phyloP scores from a whole-genome alignment of 2,329 filamentous ascomycete genomes.

The Acrocalymma vagum region DNA sequence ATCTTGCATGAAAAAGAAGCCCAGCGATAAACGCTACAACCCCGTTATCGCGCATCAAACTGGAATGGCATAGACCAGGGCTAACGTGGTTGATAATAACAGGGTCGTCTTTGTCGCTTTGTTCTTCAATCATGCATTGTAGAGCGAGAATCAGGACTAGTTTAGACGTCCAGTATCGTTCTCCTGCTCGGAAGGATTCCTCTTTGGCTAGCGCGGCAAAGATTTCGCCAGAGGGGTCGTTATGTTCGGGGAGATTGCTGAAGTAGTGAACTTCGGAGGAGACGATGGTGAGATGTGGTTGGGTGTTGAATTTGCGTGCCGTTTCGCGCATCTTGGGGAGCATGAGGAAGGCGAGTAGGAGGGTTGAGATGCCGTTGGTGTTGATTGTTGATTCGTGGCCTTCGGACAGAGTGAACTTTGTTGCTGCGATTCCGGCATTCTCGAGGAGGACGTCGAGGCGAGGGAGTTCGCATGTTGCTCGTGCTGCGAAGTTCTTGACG shows the following conservation, averaged over 20 bases:
- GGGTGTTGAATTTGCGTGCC: slow-evolving; percentile 18
- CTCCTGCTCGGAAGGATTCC: slow-evolving; percentile 8
- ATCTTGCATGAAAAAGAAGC: slow-evolving; percentile 42
- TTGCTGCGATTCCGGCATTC: slow-evolving; percentile 42
- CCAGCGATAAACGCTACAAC: slow-evolving; percentile 18
- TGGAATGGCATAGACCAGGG: slow-evolving; percentile 29
- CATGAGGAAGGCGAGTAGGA: slow-evolving; percentile 59
- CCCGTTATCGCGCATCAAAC: slow-evolving; percentile 42
- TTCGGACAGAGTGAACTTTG: slow-evolving; percentile 25
- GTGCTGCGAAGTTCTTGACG: slow-evolving; percentile 25
- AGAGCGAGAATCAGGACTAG: slow-evolving; percentile 32
- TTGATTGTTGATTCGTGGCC: slow-evolving; percentile 55
- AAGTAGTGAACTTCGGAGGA: slow-evolving; percentile 16
- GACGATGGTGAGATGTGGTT: slow-evolving; percentile 22
- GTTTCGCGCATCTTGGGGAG: slow-evolving; percentile 39
- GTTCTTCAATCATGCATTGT: slow-evolving; percentile 21
- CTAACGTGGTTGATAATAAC: slow-evolving; percentile 38
- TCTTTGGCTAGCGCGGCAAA: slow-evolving; percentile 25
- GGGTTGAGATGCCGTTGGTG: slow-evolving; percentile 61
- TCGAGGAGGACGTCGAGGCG: slow-evolving; percentile 39
- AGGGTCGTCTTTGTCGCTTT: slow-evolving; percentile 11
- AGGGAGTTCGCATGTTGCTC: slow-evolving; percentile 25
- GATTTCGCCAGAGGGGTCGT: slow-evolving; percentile 24
- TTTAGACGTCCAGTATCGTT: slow-evolving; percentile 29
- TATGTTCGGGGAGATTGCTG: slow-evolving; percentile 20